A percentile compares a stretch with the other conserved stretches of the same genome.
Conservation (phyloP, 2,329 filamentous ascomycete species). For the Colletotrichum orchidophilum region DNA sequence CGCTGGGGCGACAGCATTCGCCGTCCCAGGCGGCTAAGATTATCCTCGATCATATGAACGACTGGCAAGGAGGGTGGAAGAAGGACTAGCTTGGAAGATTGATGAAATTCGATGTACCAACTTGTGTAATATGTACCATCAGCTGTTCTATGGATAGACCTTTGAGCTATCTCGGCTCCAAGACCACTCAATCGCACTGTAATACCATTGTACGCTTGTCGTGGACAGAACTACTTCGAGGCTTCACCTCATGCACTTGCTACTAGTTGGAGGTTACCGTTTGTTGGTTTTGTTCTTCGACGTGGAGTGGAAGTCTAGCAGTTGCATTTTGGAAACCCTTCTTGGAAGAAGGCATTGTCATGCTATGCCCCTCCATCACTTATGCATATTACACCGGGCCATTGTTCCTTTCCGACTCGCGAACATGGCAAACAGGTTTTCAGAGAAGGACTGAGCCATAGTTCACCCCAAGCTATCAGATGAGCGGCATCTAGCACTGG, state of each 20-base stretch:
- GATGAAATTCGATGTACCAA: neutral
- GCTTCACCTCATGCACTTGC: neutral
- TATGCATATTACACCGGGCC: too few species aligned
- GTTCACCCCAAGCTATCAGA: too few species aligned
- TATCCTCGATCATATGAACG: conserved; percentile 85
- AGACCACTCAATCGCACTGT: conserved; percentile 32
- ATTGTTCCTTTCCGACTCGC: too few species aligned
- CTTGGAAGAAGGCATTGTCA: too few species aligned
- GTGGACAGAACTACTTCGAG: neutral
- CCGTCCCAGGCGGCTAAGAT: conserved; percentile 85
- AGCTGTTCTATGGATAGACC: conserved; percentile 26
- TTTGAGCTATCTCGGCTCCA: conserved; percentile 16
- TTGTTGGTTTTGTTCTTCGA: too few species aligned
- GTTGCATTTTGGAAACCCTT: too few species aligned
- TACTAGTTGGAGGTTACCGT: too few species aligned
- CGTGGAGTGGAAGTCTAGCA: too few species aligned
- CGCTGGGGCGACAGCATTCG: conserved; percentile 92
- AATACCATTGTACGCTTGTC: conserved; percentile 7
- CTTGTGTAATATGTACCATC: conserved; percentile 32
- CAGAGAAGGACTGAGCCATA: too few species aligned
- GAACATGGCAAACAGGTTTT: too few species aligned
- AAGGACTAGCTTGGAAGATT: conserved; percentile 6
- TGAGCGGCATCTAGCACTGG: neutral
- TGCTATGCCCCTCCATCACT: too few species aligned
- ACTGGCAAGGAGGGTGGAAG: conserved; percentile 52